Percentiles rank a stretch among this genome's conserved stretches.
Conservation (phyloP, 768 basidiomycete genomes). For the Suillus lakei region DNA sequence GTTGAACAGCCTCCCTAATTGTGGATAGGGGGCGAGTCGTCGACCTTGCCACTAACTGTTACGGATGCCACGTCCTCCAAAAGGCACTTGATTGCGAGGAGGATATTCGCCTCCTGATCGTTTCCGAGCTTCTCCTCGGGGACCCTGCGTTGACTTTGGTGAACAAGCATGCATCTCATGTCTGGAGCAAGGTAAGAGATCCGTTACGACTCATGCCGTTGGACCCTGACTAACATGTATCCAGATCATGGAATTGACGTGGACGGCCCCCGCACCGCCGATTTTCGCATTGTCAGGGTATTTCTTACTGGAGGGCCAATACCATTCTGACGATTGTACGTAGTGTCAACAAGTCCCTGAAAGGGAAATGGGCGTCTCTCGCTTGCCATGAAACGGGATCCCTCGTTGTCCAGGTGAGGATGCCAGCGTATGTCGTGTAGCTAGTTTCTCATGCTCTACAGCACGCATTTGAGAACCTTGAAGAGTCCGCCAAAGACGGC, state of each 20-base stretch:
- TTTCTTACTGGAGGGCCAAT: background rate
- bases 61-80: slow-evolving; percentile 88
- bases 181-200: slow-evolving; percentile 80
- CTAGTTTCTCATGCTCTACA: slow-evolving; percentile 32
- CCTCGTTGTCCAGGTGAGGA: slow-evolving; percentile 77
- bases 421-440: background rate
- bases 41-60: slow-evolving; percentile 87
- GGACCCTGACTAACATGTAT: slow-evolving; percentile 13
- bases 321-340: slow-evolving; percentile 1
- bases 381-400: slow-evolving; percentile 93
- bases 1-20: background rate
- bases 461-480: slow-evolving; percentile 88
- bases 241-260: slow-evolving; percentile 88
- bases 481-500: slow-evolving; percentile 81
- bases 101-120: slow-evolving; percentile 80
- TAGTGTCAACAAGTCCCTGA: slow-evolving; percentile 86
- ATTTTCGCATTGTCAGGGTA: slow-evolving; percentile 80
- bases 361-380: slow-evolving; percentile 87
- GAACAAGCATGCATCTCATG: slow-evolving; percentile 90
- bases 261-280: slow-evolving; percentile 86
- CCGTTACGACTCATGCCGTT: slow-evolving; percentile 1
- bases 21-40: slow-evolving; percentile 73
- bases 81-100: slow-evolving; percentile 92
- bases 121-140: slow-evolving; percentile 81
- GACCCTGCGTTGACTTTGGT: slow-evolving; percentile 87